Evolutionary conservation across 2,329 filamentous ascomycete species (phyloP).

Genomic region (Metarhizium album): DNA sequence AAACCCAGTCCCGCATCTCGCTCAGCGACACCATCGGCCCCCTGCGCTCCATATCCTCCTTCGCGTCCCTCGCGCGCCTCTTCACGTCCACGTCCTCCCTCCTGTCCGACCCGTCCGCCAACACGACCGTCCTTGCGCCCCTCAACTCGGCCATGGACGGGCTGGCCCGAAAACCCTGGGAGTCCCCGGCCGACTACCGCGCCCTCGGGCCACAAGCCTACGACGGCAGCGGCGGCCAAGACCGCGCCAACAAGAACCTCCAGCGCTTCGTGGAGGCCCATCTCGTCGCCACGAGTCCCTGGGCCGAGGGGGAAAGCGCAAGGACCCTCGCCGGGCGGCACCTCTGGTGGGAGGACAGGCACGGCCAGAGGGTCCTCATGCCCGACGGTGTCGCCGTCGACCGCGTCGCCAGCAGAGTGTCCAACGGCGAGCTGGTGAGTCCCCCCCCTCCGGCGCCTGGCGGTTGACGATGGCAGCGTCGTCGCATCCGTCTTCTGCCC

Average conservation of each 20-base stretch:
- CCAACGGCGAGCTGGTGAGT: conserved; percentile 72
- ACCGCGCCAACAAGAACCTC: conserved; percentile 68
- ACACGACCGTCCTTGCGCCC: conserved; percentile 81
- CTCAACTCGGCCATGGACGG: conserved; percentile 69
- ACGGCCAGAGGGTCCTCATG: conserved; percentile 60
- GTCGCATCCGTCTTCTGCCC: too few species aligned
- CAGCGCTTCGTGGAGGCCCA: conserved; percentile 77
- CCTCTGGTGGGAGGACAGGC: conserved; percentile 73
- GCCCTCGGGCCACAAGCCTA: conserved; percentile 60
- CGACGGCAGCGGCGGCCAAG: conserved; percentile 61
- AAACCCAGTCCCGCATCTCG: conserved; percentile 40
- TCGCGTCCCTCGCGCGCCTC: conserved; percentile 70
- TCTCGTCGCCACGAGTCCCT: conserved; percentile 64
- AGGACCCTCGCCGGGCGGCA: conserved; percentile 53
- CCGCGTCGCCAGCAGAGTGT: conserved; percentile 61
- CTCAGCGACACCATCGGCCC: conserved; percentile 78
- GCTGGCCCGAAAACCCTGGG: conserved; percentile 81
- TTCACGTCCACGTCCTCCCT: conserved; percentile 57
- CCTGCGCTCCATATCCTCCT: conserved; percentile 70
- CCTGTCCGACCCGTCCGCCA: conserved; percentile 53
- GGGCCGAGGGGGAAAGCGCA: conserved; percentile 55
- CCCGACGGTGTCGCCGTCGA: conserved; percentile 72
- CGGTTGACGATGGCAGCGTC: neutral
- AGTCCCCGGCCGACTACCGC: conserved; percentile 62
- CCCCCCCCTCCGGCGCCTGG: neutral